A percentile compares a stretch with the other conserved stretches of the same genome.
phyloP scores from a whole-genome alignment of 176 grass and related monocot species.

The Carex parvula region DNA sequence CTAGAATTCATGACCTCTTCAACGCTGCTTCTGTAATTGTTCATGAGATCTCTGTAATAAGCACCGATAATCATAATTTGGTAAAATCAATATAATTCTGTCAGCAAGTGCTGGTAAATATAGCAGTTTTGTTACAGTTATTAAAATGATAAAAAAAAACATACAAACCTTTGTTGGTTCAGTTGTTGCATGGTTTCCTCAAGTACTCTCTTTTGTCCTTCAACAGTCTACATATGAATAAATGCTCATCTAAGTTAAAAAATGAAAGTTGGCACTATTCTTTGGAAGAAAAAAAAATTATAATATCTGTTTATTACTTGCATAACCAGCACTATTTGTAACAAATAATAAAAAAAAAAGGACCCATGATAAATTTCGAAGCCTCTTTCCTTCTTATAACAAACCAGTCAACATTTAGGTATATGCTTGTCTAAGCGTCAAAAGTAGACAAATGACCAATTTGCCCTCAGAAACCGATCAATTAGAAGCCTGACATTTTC shows the following conservation, averaged over 20 bases:
- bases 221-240: constrained; percentile 31
- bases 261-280: background rate
- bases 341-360: background rate
- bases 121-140: background rate
- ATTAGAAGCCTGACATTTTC: too few species aligned
- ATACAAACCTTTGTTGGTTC: constrained; percentile 37
- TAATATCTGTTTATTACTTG: background rate
- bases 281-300: background rate
- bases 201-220: constrained; percentile 40
- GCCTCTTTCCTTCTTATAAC: too few species aligned
- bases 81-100: background rate
- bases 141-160: background rate
- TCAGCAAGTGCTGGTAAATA: background rate
- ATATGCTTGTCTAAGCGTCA: too few species aligned
- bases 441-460: too few species aligned
- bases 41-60: constrained; percentile 19
- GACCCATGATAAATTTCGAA: background rate
- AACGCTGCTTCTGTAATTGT: background rate
- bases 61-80: background rate
- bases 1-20: constrained; percentile 5
- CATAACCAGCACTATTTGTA: background rate
- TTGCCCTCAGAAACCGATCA: too few species aligned
- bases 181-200: constrained; percentile 43
- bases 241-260: background rate
- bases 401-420: too few species aligned